A percentile compares a stretch with the other conserved stretches of the same genome.
Conservation (phyloP, 163 green algal species). For the Scenedesmus sp. region DNA sequence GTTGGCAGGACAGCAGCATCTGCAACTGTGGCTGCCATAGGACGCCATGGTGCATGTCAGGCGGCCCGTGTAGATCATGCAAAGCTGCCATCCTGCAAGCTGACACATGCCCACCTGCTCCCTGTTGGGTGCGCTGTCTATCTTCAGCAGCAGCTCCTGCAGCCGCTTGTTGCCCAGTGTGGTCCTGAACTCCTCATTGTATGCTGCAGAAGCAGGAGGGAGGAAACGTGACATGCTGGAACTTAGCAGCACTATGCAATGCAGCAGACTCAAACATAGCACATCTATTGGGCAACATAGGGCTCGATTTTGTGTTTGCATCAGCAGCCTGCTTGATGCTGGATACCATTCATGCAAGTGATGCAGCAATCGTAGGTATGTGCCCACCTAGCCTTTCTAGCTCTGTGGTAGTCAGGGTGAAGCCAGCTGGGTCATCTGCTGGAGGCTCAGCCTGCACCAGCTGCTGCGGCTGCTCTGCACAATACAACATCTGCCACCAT, state of each 20-base stretch:
- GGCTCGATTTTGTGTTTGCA: no score
- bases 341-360: background rate
- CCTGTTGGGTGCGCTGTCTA: conserved; percentile 39
- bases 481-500: background rate
- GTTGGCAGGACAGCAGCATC: background rate
- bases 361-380: background rate
- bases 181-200: conserved; percentile 28
- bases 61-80: background rate
- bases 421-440: conserved; percentile 36
- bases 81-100: background rate
- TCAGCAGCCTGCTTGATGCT: background rate
- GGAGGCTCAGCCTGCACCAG: conserved; percentile 7
- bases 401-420: conserved; percentile 41
- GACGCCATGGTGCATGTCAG: background rate
- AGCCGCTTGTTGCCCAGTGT: conserved; percentile 46
- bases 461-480: background rate
- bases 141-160: conserved; percentile 47
- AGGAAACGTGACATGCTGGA: background rate
- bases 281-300: no score
- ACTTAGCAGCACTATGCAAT: background rate
- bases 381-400: conserved; percentile 43
- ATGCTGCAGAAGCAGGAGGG: conserved; percentile 9
- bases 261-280: no score
- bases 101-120: conserved; percentile 29
- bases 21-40: background rate